phyloP scores from a whole-genome alignment of 176 grass and related monocot genomes.

The Hsuehochloa calcarea region DNA sequence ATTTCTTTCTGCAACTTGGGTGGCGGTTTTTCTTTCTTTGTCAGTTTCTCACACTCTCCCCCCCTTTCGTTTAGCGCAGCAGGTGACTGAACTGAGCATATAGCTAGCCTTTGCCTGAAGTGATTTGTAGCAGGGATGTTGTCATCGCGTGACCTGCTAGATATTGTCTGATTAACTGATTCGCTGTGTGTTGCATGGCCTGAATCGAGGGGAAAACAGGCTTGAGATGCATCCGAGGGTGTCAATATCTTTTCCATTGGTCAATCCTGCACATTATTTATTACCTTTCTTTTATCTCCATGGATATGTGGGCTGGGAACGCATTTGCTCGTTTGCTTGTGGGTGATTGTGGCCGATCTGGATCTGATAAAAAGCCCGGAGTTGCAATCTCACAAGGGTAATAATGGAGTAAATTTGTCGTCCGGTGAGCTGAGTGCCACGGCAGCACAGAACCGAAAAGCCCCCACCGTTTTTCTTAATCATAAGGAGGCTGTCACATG shows the following conservation, averaged over 20 bases:
- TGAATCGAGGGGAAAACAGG: not conserved
- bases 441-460: not conserved
- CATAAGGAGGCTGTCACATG: slow-evolving; percentile 18
- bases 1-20: not conserved
- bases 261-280: not conserved
- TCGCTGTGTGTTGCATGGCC: not conserved
- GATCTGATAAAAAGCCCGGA: not conserved
- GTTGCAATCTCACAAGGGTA: not conserved
- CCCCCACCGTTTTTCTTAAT: slow-evolving; percentile 28
- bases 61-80: not conserved
- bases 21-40: not conserved
- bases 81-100: not conserved
- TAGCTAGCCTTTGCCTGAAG: not conserved
- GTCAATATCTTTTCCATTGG: not conserved
- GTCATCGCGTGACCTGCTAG: not conserved
- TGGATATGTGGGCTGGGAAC: not conserved
- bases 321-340: not conserved
- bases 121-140: not conserved
- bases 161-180: not conserved
- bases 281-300: not conserved
- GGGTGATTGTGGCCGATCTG: not conserved
- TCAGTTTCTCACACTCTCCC: not conserved
- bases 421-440: not conserved
- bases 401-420: not conserved
- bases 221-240: not conserved